Evolutionary conservation across 2,329 filamentous ascomycete genomes (phyloP), one percentile per base, ranked within the genome.

Genomic region (Lecanoromycetidae sp.): DNA sequence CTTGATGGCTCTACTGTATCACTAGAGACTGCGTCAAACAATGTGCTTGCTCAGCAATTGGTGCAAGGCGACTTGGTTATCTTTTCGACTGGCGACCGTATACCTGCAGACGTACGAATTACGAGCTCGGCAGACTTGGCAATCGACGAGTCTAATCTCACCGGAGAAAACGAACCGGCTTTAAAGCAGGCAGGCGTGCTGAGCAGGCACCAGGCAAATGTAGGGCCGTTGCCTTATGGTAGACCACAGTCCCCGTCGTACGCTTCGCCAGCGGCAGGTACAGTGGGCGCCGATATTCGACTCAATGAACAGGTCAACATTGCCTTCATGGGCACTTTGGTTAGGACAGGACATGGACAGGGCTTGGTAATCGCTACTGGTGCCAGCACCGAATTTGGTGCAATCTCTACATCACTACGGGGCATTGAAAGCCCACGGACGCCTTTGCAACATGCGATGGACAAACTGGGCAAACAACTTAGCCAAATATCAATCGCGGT

Each of bases 301-400:
- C 67, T 84, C 42, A 84, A 84, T 52, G 82, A 84, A 45, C 78
- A 82, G 57, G 84, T 83, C 57, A 96, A 98, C 58, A 88, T 98
- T 61, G 91, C 88, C 2, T 96, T 95, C 63, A 96, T 98, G 88
- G 91, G 91, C 23, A 98, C 91, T 2, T 66, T 98, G 54, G 87
- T 98, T 27, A 86, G 90, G 55, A 95, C 90, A 29, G 91, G 91
- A 9, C 83, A 98, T 59, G 91, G 91, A 0, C 88, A 94, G 63
- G 91, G 91, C 35, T 82, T 98, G 55, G 91, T 98, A n/a, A 93
- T 95, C 62, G 87, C 88, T 7, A 98, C 91, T 5, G 93, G 93
- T 46, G 84, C 84, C 26, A 79, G 85, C 50, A 98, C 93, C 0
- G 87, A 96, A 58, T 96, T 98, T 64, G 91, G 91, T 34, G 90